Evolutionary conservation across 2,329 filamentous ascomycete genomes (phyloP).

Genomic region (Cryphonectria japonica): DNA sequence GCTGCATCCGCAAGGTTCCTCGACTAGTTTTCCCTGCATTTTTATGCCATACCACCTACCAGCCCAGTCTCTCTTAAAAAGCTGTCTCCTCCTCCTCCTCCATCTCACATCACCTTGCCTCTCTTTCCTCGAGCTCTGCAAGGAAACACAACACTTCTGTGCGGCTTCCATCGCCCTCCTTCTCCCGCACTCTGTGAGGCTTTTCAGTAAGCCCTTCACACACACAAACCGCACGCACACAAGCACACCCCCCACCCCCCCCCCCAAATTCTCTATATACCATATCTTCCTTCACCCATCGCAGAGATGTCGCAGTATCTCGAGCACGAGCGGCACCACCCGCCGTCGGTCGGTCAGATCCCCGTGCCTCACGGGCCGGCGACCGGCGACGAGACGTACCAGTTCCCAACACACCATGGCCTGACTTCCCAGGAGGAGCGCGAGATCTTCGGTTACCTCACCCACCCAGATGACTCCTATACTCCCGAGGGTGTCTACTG

Average conservation of each 20-base stretch:
- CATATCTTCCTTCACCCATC: not conserved
- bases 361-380: conserved; percentile 59
- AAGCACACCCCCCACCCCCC: too few species aligned
- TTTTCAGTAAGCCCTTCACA: conserved; percentile 17
- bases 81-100: conserved; percentile 14
- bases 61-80: conserved; percentile 20
- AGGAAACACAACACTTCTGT: conserved; percentile 16
- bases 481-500: conserved; percentile 84
- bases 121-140: conserved; percentile 19
- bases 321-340: conserved; percentile 46
- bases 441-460: conserved; percentile 74
- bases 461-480: conserved; percentile 88
- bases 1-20: conserved; percentile 6
- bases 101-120: not conserved
- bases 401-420: conserved; percentile 45
- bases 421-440: conserved; percentile 51
- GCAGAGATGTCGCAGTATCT: conserved; percentile 42
- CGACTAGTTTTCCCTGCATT: conserved; percentile 2
- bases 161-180: conserved; percentile 16
- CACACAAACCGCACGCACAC: not conserved
- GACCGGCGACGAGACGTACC: conserved; percentile 54
- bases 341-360: conserved; percentile 53
- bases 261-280: not conserved
- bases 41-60: not conserved
- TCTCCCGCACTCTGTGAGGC: conserved; percentile 3